Percentiles rank a stretch among this genome's conserved stretches.
phyloP scores from a whole-genome alignment of 805 yeast species.

The Saccharomycopsis microspora region DNA sequence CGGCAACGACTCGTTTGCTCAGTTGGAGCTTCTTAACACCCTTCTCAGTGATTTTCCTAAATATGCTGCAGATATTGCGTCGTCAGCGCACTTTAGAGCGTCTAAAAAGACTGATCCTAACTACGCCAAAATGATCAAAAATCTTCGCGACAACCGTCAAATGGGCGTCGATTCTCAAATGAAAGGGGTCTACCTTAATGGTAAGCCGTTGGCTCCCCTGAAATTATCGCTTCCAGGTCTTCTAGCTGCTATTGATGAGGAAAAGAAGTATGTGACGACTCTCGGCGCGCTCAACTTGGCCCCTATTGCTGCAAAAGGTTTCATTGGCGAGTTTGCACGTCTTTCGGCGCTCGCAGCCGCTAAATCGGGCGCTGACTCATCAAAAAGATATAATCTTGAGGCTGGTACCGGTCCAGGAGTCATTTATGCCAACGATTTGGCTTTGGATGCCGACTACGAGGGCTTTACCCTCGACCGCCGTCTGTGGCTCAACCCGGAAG shows the following conservation, averaged over 20 bases:
- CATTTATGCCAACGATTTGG: conserved; percentile 71
- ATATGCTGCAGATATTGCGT: conserved; percentile 30
- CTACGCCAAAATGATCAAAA: conserved; percentile 20
- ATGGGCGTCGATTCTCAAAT: conserved; percentile 29
- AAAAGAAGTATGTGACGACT: conserved; percentile 22
- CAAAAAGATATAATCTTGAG: conserved; percentile 9
- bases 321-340: conserved; percentile 31
- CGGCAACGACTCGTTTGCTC: conserved; percentile 18
- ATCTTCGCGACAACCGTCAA: conserved; percentile 23
- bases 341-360: conserved; percentile 17
- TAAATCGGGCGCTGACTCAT: conserved; percentile 5
- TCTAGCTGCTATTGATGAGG: conserved; percentile 27
- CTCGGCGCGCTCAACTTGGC: conserved; percentile 24
- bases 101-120: conserved; percentile 10
- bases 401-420: conserved; percentile 26
- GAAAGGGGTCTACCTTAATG: conserved; percentile 55
- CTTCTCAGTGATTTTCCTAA: conserved; percentile 46
- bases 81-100: conserved; percentile 9
- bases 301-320: conserved; percentile 23
- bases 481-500: conserved; percentile 34
- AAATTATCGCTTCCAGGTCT: conserved; percentile 34
- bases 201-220: conserved; percentile 41
- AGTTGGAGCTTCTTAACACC: conserved; percentile 28
- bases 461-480: conserved; percentile 33
- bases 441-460: conserved; percentile 42